phyloP scores from a whole-genome alignment of 2,329 filamentous ascomycete genomes.

The Eurotiales sp. region DNA sequence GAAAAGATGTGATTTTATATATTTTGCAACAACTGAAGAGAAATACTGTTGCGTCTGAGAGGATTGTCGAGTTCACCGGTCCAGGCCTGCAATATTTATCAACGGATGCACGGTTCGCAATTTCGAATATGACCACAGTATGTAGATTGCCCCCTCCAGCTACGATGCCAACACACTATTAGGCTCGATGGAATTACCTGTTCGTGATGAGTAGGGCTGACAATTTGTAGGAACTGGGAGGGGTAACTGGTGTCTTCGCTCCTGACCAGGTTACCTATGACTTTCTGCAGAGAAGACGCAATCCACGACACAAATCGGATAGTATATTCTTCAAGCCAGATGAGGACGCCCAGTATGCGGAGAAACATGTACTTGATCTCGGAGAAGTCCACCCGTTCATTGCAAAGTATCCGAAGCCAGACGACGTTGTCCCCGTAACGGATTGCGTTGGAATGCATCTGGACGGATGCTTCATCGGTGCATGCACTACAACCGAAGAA shows the following conservation, averaged over 20 bases:
- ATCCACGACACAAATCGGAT: conserved; percentile 30
- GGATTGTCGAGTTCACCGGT: conserved; percentile 46
- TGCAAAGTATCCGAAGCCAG: conserved; percentile 41
- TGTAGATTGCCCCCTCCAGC: not conserved
- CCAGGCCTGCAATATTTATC: conserved; percentile 38
- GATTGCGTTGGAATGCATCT: conserved; percentile 30
- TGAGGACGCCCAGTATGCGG: conserved; percentile 36
- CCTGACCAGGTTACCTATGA: conserved; percentile 36
- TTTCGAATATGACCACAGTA: conserved; percentile 45
- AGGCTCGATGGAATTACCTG: too few species aligned
- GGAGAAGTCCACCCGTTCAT: conserved; percentile 35
- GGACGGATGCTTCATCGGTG: conserved; percentile 47
- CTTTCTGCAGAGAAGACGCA: conserved; percentile 33
- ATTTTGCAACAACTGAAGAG: conserved; percentile 43
- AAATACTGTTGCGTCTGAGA: conserved; percentile 44
- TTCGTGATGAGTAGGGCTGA: not conserved
- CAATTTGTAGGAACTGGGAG: conserved; percentile 37
- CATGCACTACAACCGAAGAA: conserved; percentile 47
- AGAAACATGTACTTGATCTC: conserved; percentile 37
- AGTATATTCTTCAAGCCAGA: conserved; percentile 41
- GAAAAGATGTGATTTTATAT: conserved; percentile 47
- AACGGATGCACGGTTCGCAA: conserved; percentile 45
- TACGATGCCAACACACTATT: too few species aligned
- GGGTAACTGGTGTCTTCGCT: conserved; percentile 42
- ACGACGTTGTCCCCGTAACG: conserved; percentile 42